Evolutionary conservation across 1,284 basidiomycete species (phyloP).

Genomic region (Golubevia sp.): DNA sequence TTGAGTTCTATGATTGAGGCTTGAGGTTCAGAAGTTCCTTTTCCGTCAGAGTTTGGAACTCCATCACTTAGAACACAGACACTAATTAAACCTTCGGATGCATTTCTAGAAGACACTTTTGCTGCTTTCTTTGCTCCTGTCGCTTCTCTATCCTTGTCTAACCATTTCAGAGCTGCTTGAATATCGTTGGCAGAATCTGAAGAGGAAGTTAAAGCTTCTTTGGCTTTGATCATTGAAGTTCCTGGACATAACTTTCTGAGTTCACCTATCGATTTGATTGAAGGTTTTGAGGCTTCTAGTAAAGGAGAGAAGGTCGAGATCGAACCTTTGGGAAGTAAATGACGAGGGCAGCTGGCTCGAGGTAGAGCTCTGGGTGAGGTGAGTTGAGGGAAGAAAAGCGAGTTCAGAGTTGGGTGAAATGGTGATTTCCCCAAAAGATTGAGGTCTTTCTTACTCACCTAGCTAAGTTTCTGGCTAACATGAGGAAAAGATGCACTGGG

Average conservation of each 20-base stretch:
- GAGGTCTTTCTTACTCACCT: no score
- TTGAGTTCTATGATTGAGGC: constrained; percentile 55
- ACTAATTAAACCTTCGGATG: constrained; percentile 48
- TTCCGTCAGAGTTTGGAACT: no score
- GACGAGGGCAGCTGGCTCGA: not conserved
- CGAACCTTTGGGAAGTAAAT: not conserved
- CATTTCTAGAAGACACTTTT: constrained; percentile 46
- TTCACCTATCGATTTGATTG: constrained; percentile 51
- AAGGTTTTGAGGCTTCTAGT: not conserved
- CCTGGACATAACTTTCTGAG: constrained; percentile 44
- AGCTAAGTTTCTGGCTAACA: no score
- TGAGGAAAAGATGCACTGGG: no score
- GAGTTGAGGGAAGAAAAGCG: no score
- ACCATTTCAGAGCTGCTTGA: constrained; percentile 39
- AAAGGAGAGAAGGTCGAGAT: not conserved
- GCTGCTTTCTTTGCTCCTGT: constrained; percentile 49
- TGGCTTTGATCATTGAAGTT: constrained; percentile 54
- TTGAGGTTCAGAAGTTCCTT: not conserved
- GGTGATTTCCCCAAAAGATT: no score
- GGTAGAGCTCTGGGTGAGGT: no score
- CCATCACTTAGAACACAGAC: constrained; percentile 51
- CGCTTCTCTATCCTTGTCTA: constrained; percentile 42
- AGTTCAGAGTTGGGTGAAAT: no score
- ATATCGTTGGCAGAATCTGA: constrained; percentile 27
- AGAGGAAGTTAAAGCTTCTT: constrained; percentile 47